phyloP scores from a whole-genome alignment of 495 filamentous ascomycete species.

The Penicillium verhagenii region DNA sequence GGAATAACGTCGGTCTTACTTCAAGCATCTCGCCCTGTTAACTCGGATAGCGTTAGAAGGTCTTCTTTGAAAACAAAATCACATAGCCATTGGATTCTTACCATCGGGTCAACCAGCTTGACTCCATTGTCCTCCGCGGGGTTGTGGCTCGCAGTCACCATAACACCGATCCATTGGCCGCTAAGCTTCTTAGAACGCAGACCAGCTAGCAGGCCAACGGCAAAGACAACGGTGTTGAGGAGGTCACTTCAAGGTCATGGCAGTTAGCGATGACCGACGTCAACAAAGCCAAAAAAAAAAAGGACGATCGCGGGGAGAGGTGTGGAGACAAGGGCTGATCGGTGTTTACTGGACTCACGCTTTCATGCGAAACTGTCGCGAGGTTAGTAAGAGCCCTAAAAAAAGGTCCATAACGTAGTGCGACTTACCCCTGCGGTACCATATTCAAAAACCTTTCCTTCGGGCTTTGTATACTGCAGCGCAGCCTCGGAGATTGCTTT shows the following conservation, averaged over 20 bases:
- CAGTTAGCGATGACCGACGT: constrained; percentile 27
- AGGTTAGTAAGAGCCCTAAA: constrained; percentile 22
- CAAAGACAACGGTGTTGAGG: constrained; percentile 88
- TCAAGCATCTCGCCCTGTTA: constrained; percentile 89
- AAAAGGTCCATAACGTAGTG: constrained; percentile 4
- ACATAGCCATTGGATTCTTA: constrained; percentile 31
- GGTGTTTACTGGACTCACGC: constrained; percentile 54
- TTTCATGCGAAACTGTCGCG: constrained; percentile 71
- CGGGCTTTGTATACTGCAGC: constrained; percentile 60
- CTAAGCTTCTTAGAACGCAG: constrained; percentile 87
- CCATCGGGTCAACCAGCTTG: constrained; percentile 96
- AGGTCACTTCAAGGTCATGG: constrained; percentile 35
- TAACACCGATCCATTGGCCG: constrained; percentile 90
- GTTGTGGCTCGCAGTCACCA: constrained; percentile 99
- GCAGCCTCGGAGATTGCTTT: constrained; percentile 46
- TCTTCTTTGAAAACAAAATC: background rate
- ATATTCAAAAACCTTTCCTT: constrained; percentile 76
- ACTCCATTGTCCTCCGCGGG: constrained; percentile 96
- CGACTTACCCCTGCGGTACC: constrained; percentile 83
- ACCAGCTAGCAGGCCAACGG: constrained; percentile 83
- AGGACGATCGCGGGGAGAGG: constrained; percentile 32
- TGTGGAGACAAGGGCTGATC: constrained; percentile 36
- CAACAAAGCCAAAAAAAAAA: constrained; percentile 31
- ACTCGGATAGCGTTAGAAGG: constrained; percentile 5
- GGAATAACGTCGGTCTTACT: constrained; percentile 38